Base-by-base conservation (phyloP, 1,284 basidiomycete species). In the Cryptococcus sp. region DNA sequence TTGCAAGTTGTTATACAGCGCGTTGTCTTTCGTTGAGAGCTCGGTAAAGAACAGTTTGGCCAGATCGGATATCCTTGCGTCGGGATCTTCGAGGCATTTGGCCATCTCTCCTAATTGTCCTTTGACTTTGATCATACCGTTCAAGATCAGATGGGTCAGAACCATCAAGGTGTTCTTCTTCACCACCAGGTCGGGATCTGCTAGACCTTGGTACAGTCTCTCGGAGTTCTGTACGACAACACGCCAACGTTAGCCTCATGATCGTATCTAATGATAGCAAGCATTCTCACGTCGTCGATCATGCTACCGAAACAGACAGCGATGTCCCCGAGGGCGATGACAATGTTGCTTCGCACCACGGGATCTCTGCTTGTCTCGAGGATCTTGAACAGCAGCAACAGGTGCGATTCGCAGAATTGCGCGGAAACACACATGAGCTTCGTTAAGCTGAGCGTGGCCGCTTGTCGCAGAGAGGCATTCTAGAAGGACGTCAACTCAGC, bases 111-210 rank as follows among this genome's bases (percentile, higher is more conserved):
- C 95, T 3, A 98, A 82, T 76, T 99, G 95, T 1, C 96, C 96
- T 79, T 99, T 99, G 72, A 98, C 95, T 78, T 99, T 99, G 82
- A 97, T 92, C 95, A 98, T 98, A 1, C 95, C 95, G 72, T 98
- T 98, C 62, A 98, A 80, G 72, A 99, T 99, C 62, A 99, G 80
- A 78, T 99, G 94, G 3, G 95, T 98, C 59, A 99, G 83, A 49
- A 99, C 95, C 95, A 99, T 99, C 50, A 99, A 84, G 46, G 95
- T 97, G 79, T 98, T 97, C 83, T 99, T 98, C 86, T 98, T 99
- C 61, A 99, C 95, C 47, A 89, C 85, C 5, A 91, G 81, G 72
- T 97, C 87, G 20, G 81, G 78, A 76, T 99, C 95, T 10, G 88
- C 87, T 45, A 99, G 84, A 1, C 95, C 95, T 68, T 90, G 91